A percentile compares a stretch with the other conserved stretches of the same genome.
These are phyloP conservation scores for Cryptosporidium parvum DNA, from an alignment of 169 alveolate species.

Conservation along the genomic window DNA sequence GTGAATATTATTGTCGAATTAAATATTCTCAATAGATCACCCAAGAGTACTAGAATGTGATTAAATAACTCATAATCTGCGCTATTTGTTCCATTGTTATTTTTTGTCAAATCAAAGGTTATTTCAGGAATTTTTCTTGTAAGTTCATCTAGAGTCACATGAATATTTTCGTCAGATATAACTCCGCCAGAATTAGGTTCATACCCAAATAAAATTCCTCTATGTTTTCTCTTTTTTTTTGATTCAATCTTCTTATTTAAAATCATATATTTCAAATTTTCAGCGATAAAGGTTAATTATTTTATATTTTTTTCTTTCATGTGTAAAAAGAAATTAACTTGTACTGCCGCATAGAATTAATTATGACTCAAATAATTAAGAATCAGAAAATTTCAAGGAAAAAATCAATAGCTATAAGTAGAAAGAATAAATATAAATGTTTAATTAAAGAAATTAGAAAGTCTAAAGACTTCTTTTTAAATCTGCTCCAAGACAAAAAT, in stretches of 20 bases:
- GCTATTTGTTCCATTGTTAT: not conserved
- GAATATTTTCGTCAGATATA: not conserved
- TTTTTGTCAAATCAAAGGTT: not conserved
- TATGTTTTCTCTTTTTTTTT: not conserved
- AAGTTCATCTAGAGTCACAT: not conserved
- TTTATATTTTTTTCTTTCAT: not conserved
- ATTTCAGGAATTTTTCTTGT: not conserved
- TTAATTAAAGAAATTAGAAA: not conserved
- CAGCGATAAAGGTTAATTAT: not conserved
- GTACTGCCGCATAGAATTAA: not conserved
- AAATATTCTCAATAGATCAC: not conserved
- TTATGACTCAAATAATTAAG: not conserved
- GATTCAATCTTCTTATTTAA: not conserved
- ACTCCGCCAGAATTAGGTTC: not conserved
- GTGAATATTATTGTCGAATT: not conserved
- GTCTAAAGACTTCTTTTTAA: conserved; percentile 8
- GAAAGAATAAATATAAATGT: not conserved
- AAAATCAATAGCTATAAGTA: not conserved
- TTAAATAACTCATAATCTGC: not conserved
- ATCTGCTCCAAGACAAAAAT: not conserved
- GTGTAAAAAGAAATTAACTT: not conserved
- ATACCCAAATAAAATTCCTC: not conserved
- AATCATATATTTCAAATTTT: not conserved
- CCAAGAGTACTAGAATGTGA: not conserved
- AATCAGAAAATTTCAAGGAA: not conserved